Evolutionary conservation across 495 filamentous ascomycete genomes (phyloP).

Genomic region (Aspergillus sclerotioniger): DNA sequence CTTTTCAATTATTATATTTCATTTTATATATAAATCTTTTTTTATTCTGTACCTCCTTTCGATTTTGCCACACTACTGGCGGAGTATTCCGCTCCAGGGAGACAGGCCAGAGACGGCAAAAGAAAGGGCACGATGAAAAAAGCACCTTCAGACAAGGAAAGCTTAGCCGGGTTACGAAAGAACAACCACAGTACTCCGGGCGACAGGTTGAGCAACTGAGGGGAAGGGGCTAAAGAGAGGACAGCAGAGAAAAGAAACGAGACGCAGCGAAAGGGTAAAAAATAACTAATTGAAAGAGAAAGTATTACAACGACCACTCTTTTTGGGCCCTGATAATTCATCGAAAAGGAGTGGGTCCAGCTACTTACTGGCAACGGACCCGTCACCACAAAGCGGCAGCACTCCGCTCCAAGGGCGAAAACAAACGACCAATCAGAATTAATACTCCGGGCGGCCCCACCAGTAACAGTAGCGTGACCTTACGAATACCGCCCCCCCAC

Average conservation of each 20-base stretch:
- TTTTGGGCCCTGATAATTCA: constrained; percentile 22
- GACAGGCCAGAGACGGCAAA: constrained; percentile 10
- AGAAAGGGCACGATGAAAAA: constrained; percentile 7
- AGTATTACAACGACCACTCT: constrained; percentile 11
- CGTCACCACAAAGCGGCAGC: constrained; percentile 29
- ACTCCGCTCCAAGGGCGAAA: constrained; percentile 16
- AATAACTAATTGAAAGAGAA: constrained; percentile 8
- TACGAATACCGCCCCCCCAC: constrained; percentile 20
- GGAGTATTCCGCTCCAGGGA: constrained; percentile 2
- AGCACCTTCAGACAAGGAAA: constrained; percentile 24
- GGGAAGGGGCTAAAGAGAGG: constrained; percentile 21
- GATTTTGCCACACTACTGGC: constrained; percentile 5
- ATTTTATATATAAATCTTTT: neutral
- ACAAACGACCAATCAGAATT: constrained; percentile 22
- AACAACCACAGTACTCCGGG: constrained; percentile 1
- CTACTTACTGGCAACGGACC: constrained; percentile 24
- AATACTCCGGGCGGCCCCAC: constrained; percentile 20
- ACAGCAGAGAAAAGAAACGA: constrained; percentile 6
- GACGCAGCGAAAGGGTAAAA: constrained; percentile 6
- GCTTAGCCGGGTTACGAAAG: constrained; percentile 25
- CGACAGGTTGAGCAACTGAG: constrained; percentile 9
- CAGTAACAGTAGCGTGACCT: constrained; percentile 11
- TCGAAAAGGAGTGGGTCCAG: constrained; percentile 18
- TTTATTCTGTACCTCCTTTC: constrained; percentile 4
- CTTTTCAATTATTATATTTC: neutral